Evolutionary conservation across 139 green algal genomes (phyloP).

Genomic region (Chlamydomonas asymmetrica): DNA sequence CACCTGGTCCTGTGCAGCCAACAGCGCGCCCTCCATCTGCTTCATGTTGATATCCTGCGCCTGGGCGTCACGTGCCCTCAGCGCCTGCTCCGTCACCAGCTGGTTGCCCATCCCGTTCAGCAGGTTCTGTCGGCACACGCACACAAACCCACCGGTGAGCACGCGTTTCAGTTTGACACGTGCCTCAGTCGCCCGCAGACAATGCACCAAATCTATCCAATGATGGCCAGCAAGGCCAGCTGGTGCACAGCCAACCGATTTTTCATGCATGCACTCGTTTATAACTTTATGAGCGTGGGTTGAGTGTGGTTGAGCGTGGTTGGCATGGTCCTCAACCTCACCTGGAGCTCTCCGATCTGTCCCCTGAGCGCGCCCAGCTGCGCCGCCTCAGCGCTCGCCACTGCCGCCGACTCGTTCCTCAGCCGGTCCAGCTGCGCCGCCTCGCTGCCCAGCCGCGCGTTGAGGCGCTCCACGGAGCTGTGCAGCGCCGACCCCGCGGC

Average conservation of each 20-base stretch:
- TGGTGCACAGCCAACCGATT: too few species aligned
- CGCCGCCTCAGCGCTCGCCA: conserved; percentile 14
- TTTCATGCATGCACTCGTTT: too few species aligned
- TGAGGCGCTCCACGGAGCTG: conserved; percentile 38
- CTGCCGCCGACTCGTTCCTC: conserved; percentile 25
- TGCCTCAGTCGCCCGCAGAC: too few species aligned
- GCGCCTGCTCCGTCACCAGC: conserved; percentile 26
- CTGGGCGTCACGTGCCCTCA: conserved; percentile 14
- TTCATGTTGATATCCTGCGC: conserved; percentile 40
- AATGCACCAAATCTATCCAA: too few species aligned
- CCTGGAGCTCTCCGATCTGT: conserved; percentile 37
- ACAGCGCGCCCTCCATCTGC: conserved; percentile 31
- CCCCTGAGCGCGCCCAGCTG: conserved; percentile 28
- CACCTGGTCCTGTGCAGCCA: conserved; percentile 38
- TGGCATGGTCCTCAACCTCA: too few species aligned
- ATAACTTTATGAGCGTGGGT: too few species aligned
- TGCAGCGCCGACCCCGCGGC: conserved; percentile 25
- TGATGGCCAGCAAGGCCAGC: too few species aligned
- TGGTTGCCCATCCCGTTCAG: conserved; percentile 29
- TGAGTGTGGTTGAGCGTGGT: too few species aligned
- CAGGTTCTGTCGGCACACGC: too few species aligned
- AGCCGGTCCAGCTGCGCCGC: conserved; percentile 30
- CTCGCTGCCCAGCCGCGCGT: conserved; percentile 16
- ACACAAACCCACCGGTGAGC: too few species aligned
- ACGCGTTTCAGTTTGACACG: too few species aligned